Base-by-base conservation (phyloP, 2,329 filamentous ascomycete species). In the Colletotrichum tamarilloi region DNA sequence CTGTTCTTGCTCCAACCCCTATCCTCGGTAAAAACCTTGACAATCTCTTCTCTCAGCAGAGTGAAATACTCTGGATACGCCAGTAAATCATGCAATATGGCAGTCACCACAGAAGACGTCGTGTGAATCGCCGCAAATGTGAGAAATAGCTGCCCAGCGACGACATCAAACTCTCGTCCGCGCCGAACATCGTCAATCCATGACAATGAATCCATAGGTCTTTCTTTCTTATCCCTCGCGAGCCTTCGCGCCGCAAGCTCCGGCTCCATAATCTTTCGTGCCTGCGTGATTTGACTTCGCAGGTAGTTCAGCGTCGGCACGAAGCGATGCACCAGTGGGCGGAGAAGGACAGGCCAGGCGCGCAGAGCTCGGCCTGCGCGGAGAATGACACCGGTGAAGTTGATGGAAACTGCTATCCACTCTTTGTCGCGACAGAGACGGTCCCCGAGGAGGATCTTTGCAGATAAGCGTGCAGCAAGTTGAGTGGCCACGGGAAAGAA, bases 81-180 rank as follows among this genome's bases (percentile, higher is more conserved):
- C 2, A 78, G 78, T 19, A 88, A 74, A 49, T 87, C 83, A 52
- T 81, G 81, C 52, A 88, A 75, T 3, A 82, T 76, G 12, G 84
- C 81, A 1, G 80, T 80, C 1, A 81, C 30, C 3, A 79, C 68
- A 38, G 84, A 81, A 1, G 82, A 81, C 0, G 85, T 85, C 6
- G 83, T 85, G 75, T 87, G 84, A 22, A 86, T 84, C 5, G 84
- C 83, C 1, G 81, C 83, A 60, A 95, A 93, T 55, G 94, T 89
- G 0, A 97, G 95, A 8, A 98, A 88, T 30, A 94, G 87, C 79
- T 97, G 94, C 35, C 94, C 94, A 9, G 81, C 82, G n/a, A 92
- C 85, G 0, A 87, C 84, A 80, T 95, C 89, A 80, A 95, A 96
- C 8, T 84, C 92, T 68, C 87, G 86, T 30, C 90, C 87, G 84